These are phyloP conservation scores for Kluyveromyces siamensis DNA, from an alignment of 805 yeast species.

Conservation along the genomic window DNA sequence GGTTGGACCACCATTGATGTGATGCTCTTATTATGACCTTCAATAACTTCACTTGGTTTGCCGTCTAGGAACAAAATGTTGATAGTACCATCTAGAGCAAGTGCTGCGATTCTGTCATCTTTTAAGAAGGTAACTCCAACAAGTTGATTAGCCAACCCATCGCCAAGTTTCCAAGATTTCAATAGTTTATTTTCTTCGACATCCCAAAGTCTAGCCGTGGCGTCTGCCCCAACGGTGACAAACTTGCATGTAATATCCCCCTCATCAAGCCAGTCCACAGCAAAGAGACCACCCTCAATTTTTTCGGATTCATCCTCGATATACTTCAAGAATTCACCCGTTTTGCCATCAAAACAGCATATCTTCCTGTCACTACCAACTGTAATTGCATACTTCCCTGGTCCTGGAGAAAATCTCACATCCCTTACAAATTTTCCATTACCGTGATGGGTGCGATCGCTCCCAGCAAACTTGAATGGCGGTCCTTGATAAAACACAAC, in stretches of 20 bases:
- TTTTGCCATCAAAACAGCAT: conserved; percentile 75
- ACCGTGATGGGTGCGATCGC: conserved; percentile 65
- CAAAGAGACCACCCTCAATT: conserved; percentile 77
- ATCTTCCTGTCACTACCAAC: conserved; percentile 81
- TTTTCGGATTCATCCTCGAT: conserved; percentile 31
- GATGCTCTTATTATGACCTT: conserved; percentile 78
- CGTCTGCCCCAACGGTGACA: conserved; percentile 81
- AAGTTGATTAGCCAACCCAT: conserved; percentile 54
- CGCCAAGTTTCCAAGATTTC: conserved; percentile 43
- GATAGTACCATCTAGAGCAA: conserved; percentile 66
- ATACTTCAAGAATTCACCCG: conserved; percentile 62
- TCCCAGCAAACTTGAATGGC: conserved; percentile 77
- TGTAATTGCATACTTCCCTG: conserved; percentile 57
- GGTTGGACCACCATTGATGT: conserved; percentile 43
- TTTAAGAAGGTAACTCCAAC: conserved; percentile 61
- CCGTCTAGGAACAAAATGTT: conserved; percentile 43
- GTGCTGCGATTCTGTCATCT: conserved; percentile 47
- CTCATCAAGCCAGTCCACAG: conserved; percentile 56
- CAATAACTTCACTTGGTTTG: conserved; percentile 30
- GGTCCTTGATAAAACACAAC: conserved; percentile 85
- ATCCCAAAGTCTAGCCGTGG: conserved; percentile 58
- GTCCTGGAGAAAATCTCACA: conserved; percentile 68
- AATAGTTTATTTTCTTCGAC: conserved; percentile 35
- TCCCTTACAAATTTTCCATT: conserved; percentile 62
- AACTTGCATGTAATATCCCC: conserved; percentile 38